A percentile compares a stretch with the other conserved stretches of the same genome.
These are phyloP conservation scores for Diphasiastrum complanatum DNA, from an alignment of 83 land plant genomes.

Conservation along the genomic window DNA sequence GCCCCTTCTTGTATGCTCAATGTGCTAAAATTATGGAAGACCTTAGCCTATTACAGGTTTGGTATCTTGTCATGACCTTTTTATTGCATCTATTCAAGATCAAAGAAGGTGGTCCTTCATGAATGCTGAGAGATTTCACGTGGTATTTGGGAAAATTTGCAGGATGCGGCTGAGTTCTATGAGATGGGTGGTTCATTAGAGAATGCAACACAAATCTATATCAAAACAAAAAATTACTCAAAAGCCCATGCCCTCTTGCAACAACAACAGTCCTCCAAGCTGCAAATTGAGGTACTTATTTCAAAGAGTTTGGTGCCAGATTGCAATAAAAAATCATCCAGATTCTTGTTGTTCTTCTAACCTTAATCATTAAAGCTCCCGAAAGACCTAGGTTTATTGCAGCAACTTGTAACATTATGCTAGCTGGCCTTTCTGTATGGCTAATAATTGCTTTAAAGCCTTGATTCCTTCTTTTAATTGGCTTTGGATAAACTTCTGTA, in stretches of 20 bases:
- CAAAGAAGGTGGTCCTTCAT: not conserved
- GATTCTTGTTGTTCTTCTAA: not conserved
- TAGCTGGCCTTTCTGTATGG: no score
- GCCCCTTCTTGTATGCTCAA: slow-evolving; percentile 16
- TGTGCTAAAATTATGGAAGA: slow-evolving; percentile 25
- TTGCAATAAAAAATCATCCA: not conserved
- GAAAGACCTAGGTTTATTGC: no score
- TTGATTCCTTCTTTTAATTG: no score
- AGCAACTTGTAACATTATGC: no score
- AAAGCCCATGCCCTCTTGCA: slow-evolving; percentile 21
- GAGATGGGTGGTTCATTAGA: slow-evolving; percentile 30
- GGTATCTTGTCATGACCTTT: not conserved
- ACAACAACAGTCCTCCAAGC: slow-evolving; percentile 15
- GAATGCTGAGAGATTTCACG: not conserved
- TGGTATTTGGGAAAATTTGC: not conserved
- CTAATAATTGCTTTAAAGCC: no score
- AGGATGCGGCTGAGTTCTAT: slow-evolving; percentile 40
- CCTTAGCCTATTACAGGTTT: slow-evolving; percentile 24
- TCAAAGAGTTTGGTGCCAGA: not conserved
- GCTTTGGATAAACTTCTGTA: no score
- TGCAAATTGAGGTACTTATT: slow-evolving; percentile 21
- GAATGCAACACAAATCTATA: slow-evolving; percentile 21
- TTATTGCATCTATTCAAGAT: not conserved
- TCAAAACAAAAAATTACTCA: slow-evolving; percentile 15
- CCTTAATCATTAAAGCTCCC: no score